phyloP scores from a whole-genome alignment of 202 grass and related monocot species.

The Bolboschoenoplectus hybrid region DNA sequence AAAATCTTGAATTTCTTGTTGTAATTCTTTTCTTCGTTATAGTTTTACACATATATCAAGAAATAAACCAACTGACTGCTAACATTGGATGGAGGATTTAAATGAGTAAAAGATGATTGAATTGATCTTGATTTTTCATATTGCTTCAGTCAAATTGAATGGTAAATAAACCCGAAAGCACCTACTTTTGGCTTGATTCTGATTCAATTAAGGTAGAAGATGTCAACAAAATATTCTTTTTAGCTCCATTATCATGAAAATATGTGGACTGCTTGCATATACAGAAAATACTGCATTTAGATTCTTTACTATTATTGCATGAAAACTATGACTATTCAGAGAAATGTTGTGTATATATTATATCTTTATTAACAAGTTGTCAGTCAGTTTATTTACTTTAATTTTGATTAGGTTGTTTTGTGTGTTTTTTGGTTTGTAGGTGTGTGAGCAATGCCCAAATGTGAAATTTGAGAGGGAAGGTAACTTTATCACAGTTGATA shows the following conservation, averaged over 20 bases:
- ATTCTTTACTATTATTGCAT: neutral
- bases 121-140: neutral
- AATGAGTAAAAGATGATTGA: neutral
- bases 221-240: neutral
- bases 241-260: neutral
- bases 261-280: neutral
- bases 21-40: neutral
- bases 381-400: neutral
- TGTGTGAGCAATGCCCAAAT: conserved; percentile 96
- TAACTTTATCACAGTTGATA: conserved; percentile 92
- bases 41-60: neutral
- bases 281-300: neutral
- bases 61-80: neutral
- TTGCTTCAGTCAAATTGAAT: neutral
- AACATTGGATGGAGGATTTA: neutral
- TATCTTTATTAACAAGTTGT: neutral
- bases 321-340: neutral
- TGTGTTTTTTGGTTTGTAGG: conserved; percentile 47
- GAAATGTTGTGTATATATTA: neutral
- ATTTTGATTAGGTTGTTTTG: conserved; percentile 10
- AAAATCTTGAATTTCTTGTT: neutral
- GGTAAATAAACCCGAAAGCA: neutral
- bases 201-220: neutral
- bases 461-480: conserved; percentile 95
- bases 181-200: conserved; percentile 18